Evolutionary conservation across 2,329 filamentous ascomycete genomes (phyloP), one percentile per base, ranked within the genome.

Genomic region (Cladosporium colombiae): DNA sequence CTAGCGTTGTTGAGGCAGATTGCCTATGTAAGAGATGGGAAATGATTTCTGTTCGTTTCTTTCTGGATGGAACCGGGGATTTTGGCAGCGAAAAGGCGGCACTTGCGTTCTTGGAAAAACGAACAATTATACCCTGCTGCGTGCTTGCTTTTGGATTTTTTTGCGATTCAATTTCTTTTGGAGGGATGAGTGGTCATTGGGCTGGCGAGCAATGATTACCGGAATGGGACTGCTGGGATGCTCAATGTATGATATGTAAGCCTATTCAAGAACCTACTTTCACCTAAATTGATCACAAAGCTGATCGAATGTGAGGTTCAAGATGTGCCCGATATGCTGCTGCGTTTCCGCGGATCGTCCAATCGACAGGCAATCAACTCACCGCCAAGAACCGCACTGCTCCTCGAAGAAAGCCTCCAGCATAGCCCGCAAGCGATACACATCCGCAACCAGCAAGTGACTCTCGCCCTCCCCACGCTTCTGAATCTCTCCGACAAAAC

Each of bases 181-280:
- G 57, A 37, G 27, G 11, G 40, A 29, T 33, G 50, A 13, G 33
- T 21, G 27, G 1, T 25, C 50, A 53, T n/a, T n/a, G 27, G 50
- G 6, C 6, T 3, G 25, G 40, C 18, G n/a, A 14, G 18, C 5
- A 33, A 49, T 2, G 18, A 50, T 13, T 23, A 46, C 27, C 27
- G 18, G 25, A 23, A 18, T 18, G 8, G 40, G 5, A 31, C 18
- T 16, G n/a, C 10, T 23, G 29, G 21, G 2, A 57, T 57, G 31
- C 11, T 57, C 25, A 13, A 61, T 61, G 58, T 61, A 61, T 61
- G 18, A 61, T 61, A 61, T 61, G 58, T 49, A 61, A 61, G 40
- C 58, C 40, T 61, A 29, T n/a, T n/a, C 4, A 35, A 49, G 52
- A 33, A 33, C 40, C 58, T 61, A 13, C 10, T 46, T 46, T 23